phyloP scores from a whole-genome alignment of 2,329 filamentous ascomycete genomes.

The Talaromyces sp. region DNA sequence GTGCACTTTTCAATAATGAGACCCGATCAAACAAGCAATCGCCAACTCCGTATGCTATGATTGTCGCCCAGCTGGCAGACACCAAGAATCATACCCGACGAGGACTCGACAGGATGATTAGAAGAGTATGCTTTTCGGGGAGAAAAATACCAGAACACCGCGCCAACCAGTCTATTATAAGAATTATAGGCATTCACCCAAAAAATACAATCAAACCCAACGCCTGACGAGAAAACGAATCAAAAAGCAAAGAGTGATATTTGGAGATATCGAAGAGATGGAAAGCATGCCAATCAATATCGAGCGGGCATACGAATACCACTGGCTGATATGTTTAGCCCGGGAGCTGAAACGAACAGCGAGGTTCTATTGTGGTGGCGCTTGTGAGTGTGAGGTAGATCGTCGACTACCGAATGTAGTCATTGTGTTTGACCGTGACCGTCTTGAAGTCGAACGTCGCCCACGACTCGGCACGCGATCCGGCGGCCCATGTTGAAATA shows the following conservation, averaged over 20 bases:
- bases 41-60: constrained; percentile 16
- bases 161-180: constrained; percentile 17
- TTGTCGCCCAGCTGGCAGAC: background rate
- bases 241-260: background rate
- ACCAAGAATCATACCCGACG: background rate
- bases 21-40: constrained; percentile 2
- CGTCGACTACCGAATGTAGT: constrained; percentile 17
- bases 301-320: background rate
- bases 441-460: constrained; percentile 35
- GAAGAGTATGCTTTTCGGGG: background rate
- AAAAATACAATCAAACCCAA: background rate
- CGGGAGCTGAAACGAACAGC: background rate
- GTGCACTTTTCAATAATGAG: background rate
- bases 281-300: background rate
- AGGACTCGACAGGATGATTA: background rate
- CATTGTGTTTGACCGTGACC: constrained; percentile 33
- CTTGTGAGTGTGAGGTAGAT: constrained; percentile 24
- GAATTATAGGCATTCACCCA: background rate
- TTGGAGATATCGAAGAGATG: background rate
- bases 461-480: constrained; percentile 33
- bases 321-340: background rate
- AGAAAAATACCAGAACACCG: constrained; percentile 12
- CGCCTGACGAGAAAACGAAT: constrained; percentile 3
- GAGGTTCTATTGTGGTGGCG: constrained; percentile 24
- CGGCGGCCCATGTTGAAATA: constrained; percentile 42